Evolutionary conservation across 192 early-diverging fungal genomes (phyloP).

Genomic region (Oehlia diaphana): DNA sequence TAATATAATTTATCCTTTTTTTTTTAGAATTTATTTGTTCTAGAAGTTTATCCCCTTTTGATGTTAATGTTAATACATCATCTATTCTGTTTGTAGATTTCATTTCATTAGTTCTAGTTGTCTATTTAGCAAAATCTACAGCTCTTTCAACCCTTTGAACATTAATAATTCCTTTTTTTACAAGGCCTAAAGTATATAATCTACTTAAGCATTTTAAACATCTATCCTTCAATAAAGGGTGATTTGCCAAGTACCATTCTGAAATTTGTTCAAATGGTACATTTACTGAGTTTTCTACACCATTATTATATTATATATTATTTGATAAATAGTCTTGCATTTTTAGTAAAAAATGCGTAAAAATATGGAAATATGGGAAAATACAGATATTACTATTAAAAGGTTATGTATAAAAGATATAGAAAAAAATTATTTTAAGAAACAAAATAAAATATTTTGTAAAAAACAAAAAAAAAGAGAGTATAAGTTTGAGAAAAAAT

Average conservation of each 20-base stretch:
- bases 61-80: neutral
- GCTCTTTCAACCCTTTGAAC: neutral
- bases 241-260: conserved; percentile 6
- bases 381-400: too few relatives aligned
- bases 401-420: too few relatives aligned
- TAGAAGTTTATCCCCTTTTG: neutral
- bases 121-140: neutral
- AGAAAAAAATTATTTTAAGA: too few relatives aligned
- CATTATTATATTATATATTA: conserved; percentile 13
- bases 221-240: neutral
- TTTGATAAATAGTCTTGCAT: neutral
- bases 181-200: neutral
- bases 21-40: neutral
- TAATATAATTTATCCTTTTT: conserved; percentile 17
- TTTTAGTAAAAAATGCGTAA: too few relatives aligned
- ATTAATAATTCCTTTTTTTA: neutral
- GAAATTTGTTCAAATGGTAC: neutral
- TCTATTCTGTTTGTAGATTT: too few relatives aligned
- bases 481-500: too few relatives aligned
- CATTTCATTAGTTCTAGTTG: neutral
- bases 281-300: neutral
- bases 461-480: too few relatives aligned
- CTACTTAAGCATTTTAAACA: neutral
- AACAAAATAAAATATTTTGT: too few relatives aligned
- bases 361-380: too few relatives aligned